Conservation (phyloP, 805 yeast species). For the Metschnikowia sp. region DNA sequence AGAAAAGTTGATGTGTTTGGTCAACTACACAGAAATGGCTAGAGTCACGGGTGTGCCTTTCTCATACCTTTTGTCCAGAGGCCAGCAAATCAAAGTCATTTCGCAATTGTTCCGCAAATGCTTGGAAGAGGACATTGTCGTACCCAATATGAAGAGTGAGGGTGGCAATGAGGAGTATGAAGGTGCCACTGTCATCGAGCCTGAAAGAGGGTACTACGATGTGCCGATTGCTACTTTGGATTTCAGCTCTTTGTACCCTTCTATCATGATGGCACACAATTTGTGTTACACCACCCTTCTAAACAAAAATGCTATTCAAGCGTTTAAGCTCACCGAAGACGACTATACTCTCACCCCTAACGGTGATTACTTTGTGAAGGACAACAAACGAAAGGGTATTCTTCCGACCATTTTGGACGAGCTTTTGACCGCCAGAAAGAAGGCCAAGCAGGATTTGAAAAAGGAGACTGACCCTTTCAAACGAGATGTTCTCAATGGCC, state of each 20-base stretch:
- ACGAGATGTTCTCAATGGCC: conserved; percentile 90
- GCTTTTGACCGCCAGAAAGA: conserved; percentile 83
- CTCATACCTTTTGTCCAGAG: conserved; percentile 81
- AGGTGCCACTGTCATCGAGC: conserved; percentile 99
- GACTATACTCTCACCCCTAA: conserved; percentile 90
- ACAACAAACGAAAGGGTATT: conserved; percentile 70
- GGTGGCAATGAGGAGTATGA: conserved; percentile 91
- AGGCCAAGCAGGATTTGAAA: conserved; percentile 86
- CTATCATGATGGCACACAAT: conserved; percentile 86
- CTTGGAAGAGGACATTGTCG: conserved; percentile 75
- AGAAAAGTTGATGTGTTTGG: conserved; percentile 93
- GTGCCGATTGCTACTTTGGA: conserved; percentile 97
- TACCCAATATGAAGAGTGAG: conserved; percentile 83
- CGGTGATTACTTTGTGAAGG: conserved; percentile 84
- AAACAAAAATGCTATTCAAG: conserved; percentile 62
- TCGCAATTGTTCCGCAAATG: conserved; percentile 95
- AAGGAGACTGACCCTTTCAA: conserved; percentile 93
- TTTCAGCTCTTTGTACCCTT: conserved; percentile 95
- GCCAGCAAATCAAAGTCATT: conserved; percentile 96
- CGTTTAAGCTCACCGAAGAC: conserved; percentile 57
- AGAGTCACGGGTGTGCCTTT: conserved; percentile 99
- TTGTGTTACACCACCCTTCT: conserved; percentile 90
- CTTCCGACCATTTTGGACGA: conserved; percentile 90
- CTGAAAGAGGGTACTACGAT: conserved; percentile 90
- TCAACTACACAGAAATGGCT: conserved; percentile 98